Evolutionary conservation across 169 alveolate genomes (phyloP), one percentile per base, ranked within the genome.

Genomic region (Blepharisma undulans): DNA sequence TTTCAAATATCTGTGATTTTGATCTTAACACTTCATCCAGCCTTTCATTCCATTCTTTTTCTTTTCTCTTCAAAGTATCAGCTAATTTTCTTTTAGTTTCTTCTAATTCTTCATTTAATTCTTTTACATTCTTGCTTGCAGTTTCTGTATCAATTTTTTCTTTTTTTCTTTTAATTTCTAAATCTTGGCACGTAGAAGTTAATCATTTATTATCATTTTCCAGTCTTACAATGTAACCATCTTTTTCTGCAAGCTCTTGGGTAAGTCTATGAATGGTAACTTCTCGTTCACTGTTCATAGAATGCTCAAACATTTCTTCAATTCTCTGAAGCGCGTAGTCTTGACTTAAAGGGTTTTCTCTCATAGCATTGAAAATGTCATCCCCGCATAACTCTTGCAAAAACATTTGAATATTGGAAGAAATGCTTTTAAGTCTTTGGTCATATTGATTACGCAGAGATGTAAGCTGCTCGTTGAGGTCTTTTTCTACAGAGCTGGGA

Each of bases 311-410:
- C 72, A 86, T n/a, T 34, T 86, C 91, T n/a, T 36, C 72, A 71
- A 48, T 85, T 12, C 91, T 12, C 84, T 86, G 84, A 19, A 36
- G 84, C 8, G 91, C 81, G n/a, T 22, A 86, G 61, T 86, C 91
- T 72, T 72, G 81, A 16, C 74, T 27, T 19, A 66, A 32, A 19
- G 91, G 72, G 34, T 72, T 86, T 86, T 86, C 91, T 72, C 72
- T 22, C 81, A 86, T 72, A 18, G 91, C 91, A 10, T 72, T 60
- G 48, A 71, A 71, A 30, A 86, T 86, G 29, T 86, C 84, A 25
- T 86, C 91, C n/a, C 30, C 22, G 29, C 72, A n/a, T n/a, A 86
- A 3, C 34, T 86, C 91, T 30, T 60, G 27, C 25, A 86, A 71
- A 32, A 86, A 86, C 30, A 21, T 32, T 71, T 71, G 84, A 21